Conservation (phyloP, 345 rosid species). For the Nephelium lappaceum region DNA sequence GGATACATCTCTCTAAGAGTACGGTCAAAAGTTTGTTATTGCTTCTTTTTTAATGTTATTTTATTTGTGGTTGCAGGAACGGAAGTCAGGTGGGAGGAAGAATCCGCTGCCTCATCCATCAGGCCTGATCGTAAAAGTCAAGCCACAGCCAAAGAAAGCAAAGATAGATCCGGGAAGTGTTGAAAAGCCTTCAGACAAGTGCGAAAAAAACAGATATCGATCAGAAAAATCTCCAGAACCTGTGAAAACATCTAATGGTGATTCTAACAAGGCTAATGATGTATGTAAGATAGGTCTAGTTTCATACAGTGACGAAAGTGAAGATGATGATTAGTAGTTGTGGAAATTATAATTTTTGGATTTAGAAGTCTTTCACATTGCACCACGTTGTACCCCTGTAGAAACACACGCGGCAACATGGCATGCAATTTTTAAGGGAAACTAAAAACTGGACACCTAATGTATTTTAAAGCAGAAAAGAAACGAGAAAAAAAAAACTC, state of each 20-base stretch:
- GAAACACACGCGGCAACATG: neutral
- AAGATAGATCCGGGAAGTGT: constrained; percentile 41
- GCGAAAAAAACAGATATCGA: constrained; percentile 24
- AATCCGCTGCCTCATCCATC: constrained; percentile 59
- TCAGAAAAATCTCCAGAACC: constrained; percentile 38
- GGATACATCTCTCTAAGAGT: neutral
- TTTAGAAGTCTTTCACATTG: neutral
- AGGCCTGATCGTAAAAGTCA: constrained; percentile 66
- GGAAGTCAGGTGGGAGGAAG: constrained; percentile 54
- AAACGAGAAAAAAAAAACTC: too few relatives aligned
- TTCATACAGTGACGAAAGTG: constrained; percentile 91
- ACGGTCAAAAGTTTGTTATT: neutral
- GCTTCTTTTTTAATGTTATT: neutral
- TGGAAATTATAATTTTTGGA: neutral
- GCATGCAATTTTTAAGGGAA: neutral
- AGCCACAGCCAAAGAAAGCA: constrained; percentile 78
- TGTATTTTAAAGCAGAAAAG: too few relatives aligned
- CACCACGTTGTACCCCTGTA: too few relatives aligned
- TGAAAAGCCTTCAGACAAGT: constrained; percentile 32
- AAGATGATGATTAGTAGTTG: constrained; percentile 46
- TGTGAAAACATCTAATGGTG: constrained; percentile 26
- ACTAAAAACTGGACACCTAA: neutral
- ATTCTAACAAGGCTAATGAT: constrained; percentile 22
- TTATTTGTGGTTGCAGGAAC: constrained; percentile 46
- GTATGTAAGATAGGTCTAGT: constrained; percentile 57